A percentile compares a stretch with the other conserved stretches of the same genome.
phyloP scores from a whole-genome alignment of 2,329 filamentous ascomycete genomes.

The Onygenales sp. region DNA sequence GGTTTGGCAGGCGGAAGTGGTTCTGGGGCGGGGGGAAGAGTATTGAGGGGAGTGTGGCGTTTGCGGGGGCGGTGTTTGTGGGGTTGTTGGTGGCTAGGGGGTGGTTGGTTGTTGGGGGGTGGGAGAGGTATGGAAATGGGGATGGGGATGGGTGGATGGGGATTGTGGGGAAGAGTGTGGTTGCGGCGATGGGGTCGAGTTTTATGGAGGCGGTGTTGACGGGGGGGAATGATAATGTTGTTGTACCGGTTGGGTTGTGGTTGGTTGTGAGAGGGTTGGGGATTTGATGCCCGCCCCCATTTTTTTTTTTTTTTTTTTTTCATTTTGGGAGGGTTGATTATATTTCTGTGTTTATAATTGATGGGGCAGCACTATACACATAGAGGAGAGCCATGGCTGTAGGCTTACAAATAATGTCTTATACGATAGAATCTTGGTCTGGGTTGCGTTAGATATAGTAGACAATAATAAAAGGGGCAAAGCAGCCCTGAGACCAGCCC shows the following conservation, averaged over 20 bases:
- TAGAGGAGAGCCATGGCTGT: too few species aligned
- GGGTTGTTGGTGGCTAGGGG: slow-evolving; percentile 61
- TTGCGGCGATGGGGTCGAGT: slow-evolving; percentile 73
- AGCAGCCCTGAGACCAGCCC: too few species aligned
- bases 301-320: not conserved
- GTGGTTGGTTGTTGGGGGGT: slow-evolving; percentile 71
- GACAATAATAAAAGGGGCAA: too few species aligned
- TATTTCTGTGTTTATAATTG: too few species aligned
- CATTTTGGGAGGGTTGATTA: not conserved
- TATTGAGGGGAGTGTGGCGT: slow-evolving; percentile 75
- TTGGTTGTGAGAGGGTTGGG: slow-evolving; percentile 71
- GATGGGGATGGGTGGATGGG: slow-evolving; percentile 17
- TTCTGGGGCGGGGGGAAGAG: slow-evolving; percentile 95
- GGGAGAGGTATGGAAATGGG: slow-evolving; percentile 30
- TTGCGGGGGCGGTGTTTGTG: slow-evolving; percentile 65
- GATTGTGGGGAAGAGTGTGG: slow-evolving; percentile 48
- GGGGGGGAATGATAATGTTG: slow-evolving; percentile 95
- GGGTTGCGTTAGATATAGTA: too few species aligned
- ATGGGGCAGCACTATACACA: too few species aligned
- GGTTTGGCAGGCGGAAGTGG: slow-evolving; percentile 85
- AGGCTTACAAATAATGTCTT: too few species aligned
- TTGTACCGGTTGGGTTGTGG: slow-evolving; percentile 91
- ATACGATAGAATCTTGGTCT: too few species aligned
- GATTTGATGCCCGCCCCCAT: slow-evolving; percentile 9
- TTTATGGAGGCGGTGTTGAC: slow-evolving; percentile 92